Evolutionary conservation across 2,329 filamentous ascomycete species (phyloP).

Genomic region (Fusarium sp.): DNA sequence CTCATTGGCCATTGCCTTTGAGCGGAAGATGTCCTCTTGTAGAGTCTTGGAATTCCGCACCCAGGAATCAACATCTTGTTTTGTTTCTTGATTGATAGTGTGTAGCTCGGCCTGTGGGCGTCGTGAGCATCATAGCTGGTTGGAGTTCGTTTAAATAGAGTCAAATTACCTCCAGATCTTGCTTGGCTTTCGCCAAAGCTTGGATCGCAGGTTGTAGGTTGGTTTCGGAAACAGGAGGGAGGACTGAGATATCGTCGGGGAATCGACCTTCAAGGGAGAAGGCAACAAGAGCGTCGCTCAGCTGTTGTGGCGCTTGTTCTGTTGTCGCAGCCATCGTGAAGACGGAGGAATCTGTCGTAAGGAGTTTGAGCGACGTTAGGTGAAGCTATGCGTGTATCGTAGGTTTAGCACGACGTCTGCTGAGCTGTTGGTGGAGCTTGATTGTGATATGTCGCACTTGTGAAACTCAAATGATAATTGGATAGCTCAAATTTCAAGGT

Average conservation of each 20-base stretch:
- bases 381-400: slow-evolving; percentile 33
- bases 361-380: neutral
- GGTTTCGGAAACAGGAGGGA: slow-evolving; percentile 54
- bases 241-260: slow-evolving; percentile 54
- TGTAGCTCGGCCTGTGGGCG: slow-evolving; percentile 71
- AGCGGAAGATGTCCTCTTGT: slow-evolving; percentile 86
- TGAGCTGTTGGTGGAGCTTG: slow-evolving; percentile 7
- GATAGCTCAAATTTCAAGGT: neutral
- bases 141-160: slow-evolving; percentile 3
- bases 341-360: neutral
- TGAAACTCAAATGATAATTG: neutral
- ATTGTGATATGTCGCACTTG: neutral
- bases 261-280: slow-evolving; percentile 58
- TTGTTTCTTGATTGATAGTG: slow-evolving; percentile 79
- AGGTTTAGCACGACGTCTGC: neutral
- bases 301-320: slow-evolving; percentile 45
- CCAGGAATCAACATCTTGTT: slow-evolving; percentile 86
- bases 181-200: slow-evolving; percentile 53
- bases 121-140: slow-evolving; percentile 36
- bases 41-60: slow-evolving; percentile 85
- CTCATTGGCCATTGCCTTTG: slow-evolving; percentile 81
- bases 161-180: slow-evolving; percentile 55
- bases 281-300: slow-evolving; percentile 56
- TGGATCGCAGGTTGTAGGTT: slow-evolving; percentile 56
- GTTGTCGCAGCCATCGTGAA: slow-evolving; percentile 49